Evolutionary conservation across 352 stramenopile genomes (phyloP), one percentile per base, ranked within the genome.

Genomic region (Pythium sukuiense): DNA sequence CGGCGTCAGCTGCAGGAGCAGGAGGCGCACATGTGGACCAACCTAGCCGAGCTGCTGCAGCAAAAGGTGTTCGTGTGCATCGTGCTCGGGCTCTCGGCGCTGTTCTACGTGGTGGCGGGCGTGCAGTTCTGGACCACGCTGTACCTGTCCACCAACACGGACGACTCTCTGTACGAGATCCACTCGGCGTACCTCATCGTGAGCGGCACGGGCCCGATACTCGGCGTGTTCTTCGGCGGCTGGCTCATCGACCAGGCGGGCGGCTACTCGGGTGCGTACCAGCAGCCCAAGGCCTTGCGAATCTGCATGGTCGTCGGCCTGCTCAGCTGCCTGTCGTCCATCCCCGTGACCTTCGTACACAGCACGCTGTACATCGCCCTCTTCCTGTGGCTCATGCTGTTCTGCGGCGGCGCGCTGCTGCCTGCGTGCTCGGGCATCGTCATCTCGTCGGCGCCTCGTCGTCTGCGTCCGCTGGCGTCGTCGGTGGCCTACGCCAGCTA

Each of bases 111-210:
- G 33, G 86, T 95, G 24, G 79, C 86, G 0, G 84, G 84, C 24
- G 72, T 95, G 49, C 86, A 95, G 61, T 93, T 92, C 69, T 95
- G 86, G 86, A 92, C 86, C 8, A 95, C 86, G 60, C 74, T 91
- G 27, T 94, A 90, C 65, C 73, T 95, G 53, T 85, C 85, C 58
- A 93, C 85, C 26, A 93, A 93, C 69, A 92, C 83, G 14, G 58
- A 76, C 20, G 85, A 92, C 67, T 93, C 85, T 32, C 71, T 88
- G 32, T 90, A 91, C 74, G 64, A 83, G 55, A 92, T 94, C 67
- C 85, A 94, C 59, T 55, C 81, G 39, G 61, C 84, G 33, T 95
- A 93, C 62, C 67, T 95, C 11, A 46, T 95, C 48, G 85, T 93
- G 30, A 88, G 74, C 43, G 86, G 84, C 50, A 92, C 86, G 6